Evolutionary conservation across 495 filamentous ascomycete genomes (phyloP).

Genomic region (Filosporella fistucella): DNA sequence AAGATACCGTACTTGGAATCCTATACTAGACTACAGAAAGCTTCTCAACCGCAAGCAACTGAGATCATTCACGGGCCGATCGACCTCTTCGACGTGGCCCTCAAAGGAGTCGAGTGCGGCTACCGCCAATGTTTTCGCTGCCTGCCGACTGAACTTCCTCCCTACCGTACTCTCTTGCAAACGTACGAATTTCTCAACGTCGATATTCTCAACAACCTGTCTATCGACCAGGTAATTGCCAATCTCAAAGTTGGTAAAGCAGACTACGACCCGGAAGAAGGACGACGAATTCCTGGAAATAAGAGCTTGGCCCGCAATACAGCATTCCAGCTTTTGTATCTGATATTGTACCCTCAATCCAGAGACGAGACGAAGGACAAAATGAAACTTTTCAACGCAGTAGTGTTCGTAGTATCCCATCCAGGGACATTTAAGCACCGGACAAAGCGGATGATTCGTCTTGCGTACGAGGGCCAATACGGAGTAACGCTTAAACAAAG

Average conservation of each 20-base stretch:
- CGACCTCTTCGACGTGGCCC: conserved; percentile 21
- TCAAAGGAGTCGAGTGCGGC: conserved; percentile 26
- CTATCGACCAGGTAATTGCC: conserved; percentile 23
- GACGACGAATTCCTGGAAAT: conserved; percentile 15
- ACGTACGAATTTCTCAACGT: conserved; percentile 25
- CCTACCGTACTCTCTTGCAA: conserved; percentile 23
- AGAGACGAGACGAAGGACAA: conserved; percentile 23
- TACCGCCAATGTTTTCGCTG: conserved; percentile 27
- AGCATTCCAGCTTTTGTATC: conserved; percentile 26
- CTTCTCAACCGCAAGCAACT: conserved; percentile 20
- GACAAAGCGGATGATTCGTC: conserved; percentile 21
- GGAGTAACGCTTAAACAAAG: conserved; percentile 21
- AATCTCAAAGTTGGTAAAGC: conserved; percentile 24
- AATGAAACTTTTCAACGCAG: conserved; percentile 22
- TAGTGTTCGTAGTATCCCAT: conserved; percentile 24
- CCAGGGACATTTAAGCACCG: conserved; percentile 23
- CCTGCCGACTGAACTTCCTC: conserved; percentile 25
- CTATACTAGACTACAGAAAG: conserved; percentile 12
- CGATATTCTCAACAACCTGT: conserved; percentile 24
- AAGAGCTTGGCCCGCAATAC: conserved; percentile 23
- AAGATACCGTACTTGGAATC: conserved; percentile 16
- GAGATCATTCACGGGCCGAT: conserved; percentile 26
- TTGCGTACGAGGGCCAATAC: conserved; percentile 24
- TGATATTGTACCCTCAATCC: conserved; percentile 20
- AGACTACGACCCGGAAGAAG: conserved; percentile 25